Evolutionary conservation across 164 flowering plant species (phyloP).

Genomic region (Berberis vulgaris): DNA sequence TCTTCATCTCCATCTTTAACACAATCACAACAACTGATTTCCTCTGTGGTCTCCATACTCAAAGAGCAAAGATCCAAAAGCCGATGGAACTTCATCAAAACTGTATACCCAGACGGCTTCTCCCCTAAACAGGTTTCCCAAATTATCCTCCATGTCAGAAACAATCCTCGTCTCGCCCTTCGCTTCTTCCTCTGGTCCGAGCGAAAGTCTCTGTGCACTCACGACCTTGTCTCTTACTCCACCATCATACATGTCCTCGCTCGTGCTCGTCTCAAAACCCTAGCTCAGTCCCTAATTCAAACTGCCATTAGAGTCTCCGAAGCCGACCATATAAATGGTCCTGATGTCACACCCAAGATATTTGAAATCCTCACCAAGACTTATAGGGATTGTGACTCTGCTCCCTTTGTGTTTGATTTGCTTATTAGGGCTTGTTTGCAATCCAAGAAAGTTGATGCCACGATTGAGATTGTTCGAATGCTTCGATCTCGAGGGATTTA

Average conservation of each 20-base stretch:
- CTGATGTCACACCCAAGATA: slow-evolving; percentile 19
- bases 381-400: slow-evolving; percentile 60
- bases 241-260: slow-evolving; percentile 69
- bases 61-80: slow-evolving; percentile 52
- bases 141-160: slow-evolving; percentile 43
- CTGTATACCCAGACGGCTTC: slow-evolving; percentile 45
- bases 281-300: slow-evolving; percentile 33
- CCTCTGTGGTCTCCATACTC: slow-evolving; percentile 36
- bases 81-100: slow-evolving; percentile 58
- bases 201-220: slow-evolving; percentile 39
- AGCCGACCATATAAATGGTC: slow-evolving; percentile 6
- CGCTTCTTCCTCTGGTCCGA: slow-evolving; percentile 66
- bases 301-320: slow-evolving; percentile 30
- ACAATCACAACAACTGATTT: slow-evolving; percentile 11
- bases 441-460: slow-evolving; percentile 35
- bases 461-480: slow-evolving; percentile 39
- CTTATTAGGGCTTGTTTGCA: slow-evolving; percentile 46
- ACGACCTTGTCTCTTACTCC: slow-evolving; percentile 51
- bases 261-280: slow-evolving; percentile 44
- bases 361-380: slow-evolving; percentile 51
- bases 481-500: slow-evolving; percentile 41
- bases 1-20: background rate
- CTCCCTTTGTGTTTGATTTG: slow-evolving; percentile 89
- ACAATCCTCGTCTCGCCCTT: slow-evolving; percentile 66
- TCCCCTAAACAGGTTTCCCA: slow-evolving; percentile 48